Conservation (phyloP, 164 flowering plant species). For the Tetracentron sinense region DNA sequence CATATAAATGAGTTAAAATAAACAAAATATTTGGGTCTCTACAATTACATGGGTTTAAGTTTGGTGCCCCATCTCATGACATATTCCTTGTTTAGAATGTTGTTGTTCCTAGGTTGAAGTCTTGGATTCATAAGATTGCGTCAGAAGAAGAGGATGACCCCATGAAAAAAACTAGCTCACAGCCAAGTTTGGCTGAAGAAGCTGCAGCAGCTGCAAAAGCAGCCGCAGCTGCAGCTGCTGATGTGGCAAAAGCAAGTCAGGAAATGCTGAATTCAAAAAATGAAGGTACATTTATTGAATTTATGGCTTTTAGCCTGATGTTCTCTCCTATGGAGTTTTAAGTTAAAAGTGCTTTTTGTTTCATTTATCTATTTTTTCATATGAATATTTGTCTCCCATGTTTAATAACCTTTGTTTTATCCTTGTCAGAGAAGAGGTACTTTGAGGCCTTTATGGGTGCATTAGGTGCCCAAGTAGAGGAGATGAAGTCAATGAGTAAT, state of each 20-base stretch:
- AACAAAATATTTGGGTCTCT: too few species aligned
- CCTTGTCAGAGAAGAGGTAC: conserved; percentile 57
- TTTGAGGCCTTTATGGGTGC: conserved; percentile 49
- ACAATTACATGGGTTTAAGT: neutral
- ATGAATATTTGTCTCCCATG: conserved; percentile 1
- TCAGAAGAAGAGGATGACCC: conserved; percentile 54
- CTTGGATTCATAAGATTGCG: conserved; percentile 90
- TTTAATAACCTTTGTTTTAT: conserved; percentile 1
- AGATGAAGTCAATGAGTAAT: conserved; percentile 75
- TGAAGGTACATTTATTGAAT: conserved; percentile 49
- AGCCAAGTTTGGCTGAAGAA: conserved; percentile 74
- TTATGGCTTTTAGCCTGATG: neutral
- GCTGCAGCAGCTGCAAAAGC: conserved; percentile 92
- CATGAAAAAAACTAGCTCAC: conserved; percentile 31
- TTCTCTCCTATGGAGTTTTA: neutral
- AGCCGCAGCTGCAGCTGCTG: conserved; percentile 88
- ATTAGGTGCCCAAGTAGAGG: conserved; percentile 65
- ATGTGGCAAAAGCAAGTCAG: conserved; percentile 86
- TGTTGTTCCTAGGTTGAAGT: conserved; percentile 73
- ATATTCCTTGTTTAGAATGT: conserved; percentile 47
- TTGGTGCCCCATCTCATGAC: neutral
- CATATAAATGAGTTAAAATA: too few species aligned
- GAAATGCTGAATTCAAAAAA: conserved; percentile 64
- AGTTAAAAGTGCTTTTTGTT: neutral
- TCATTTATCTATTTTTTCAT: neutral